phyloP scores from a whole-genome alignment of 2,329 filamentous ascomycete genomes.

The Fusarium sp. region DNA sequence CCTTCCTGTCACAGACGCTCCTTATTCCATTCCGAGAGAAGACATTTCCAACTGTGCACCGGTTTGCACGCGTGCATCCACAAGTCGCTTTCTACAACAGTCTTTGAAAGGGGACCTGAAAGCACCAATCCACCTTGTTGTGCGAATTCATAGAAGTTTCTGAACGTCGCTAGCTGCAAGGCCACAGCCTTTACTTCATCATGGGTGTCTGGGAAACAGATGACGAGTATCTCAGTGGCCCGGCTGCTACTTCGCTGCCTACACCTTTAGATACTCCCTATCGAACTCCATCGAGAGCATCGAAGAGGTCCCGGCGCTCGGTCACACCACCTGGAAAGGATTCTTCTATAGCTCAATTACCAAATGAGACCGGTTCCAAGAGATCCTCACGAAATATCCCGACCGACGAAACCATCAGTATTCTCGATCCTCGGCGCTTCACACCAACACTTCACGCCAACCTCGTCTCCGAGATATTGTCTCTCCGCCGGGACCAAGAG shows the following conservation, averaged over 20 bases:
- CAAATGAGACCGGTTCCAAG: constrained; percentile 56
- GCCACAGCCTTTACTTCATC: constrained; percentile 23
- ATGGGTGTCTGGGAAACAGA: constrained; percentile 71
- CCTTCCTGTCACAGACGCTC: background rate
- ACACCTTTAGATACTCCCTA: constrained; percentile 77
- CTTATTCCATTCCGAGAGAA: background rate
- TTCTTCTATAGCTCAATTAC: constrained; percentile 64
- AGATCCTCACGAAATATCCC: constrained; percentile 65
- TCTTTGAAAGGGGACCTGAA: background rate
- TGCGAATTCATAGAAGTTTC: background rate
- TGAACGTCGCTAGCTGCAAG: background rate
- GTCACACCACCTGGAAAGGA: constrained; percentile 67
- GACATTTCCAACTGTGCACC: constrained; percentile 26
- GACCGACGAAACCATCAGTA: constrained; percentile 73
- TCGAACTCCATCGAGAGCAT: constrained; percentile 72
- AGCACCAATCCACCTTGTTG: background rate
- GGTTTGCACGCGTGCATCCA: constrained; percentile 16
- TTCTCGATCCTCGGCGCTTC: constrained; percentile 89
- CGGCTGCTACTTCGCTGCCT: constrained; percentile 68
- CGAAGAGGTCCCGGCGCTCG: constrained; percentile 70
- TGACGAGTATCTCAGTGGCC: constrained; percentile 63
- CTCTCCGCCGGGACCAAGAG: constrained; percentile 86
- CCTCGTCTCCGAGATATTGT: constrained; percentile 91
- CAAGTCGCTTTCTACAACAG: background rate
- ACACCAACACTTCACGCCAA: constrained; percentile 95